Base-by-base conservation (phyloP, 1,139 yeast species). In the Ashbya aceris region DNA sequence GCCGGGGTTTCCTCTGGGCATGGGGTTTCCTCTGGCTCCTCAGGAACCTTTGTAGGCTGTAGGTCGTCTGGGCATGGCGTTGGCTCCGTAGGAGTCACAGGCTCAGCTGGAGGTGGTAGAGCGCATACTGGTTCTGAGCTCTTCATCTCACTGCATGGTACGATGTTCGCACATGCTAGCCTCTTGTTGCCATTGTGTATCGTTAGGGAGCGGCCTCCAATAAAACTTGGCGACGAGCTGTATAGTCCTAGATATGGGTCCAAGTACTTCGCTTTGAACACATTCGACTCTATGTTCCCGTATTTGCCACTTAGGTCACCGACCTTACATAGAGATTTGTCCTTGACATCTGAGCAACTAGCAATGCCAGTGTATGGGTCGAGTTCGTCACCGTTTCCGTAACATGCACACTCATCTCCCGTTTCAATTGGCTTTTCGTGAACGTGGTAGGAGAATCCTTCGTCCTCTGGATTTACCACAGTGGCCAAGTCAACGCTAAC, bases 261-360 rank as follows among this genome's bases (percentile, higher is more conserved):
- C 40, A 64, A 55, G 54, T 73, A 77, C 45, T 66, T 67, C 26
- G 73, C 64, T 54, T 74, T 76, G 57, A 70, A 73, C 51, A 79
- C 74, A 2, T 79, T 74, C 23, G 76, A 66, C 51, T 74, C 67
- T 48, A 77, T 73, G 60, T 66, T 66, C 2, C 83, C 83, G 56
- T 77, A 80, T 54, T 77, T 77, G 28, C 83, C 83, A 36, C 79
- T 71, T 49, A 77, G 71, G 54, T 77, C 82, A 36, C 83, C 83
- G 27, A 76, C 70, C 58, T 74, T 75, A 56, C 82, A 76, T 39
- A 61, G 65, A 8, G 77, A 63, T 57, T 78, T 79, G 50, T 69
- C 67, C 14, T 66, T 67, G 45, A 69, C 69, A 10, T 52, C 50
- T 36, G 67, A 70, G 57, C 80, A 76, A 39, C 65, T 65, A 2